Base-by-base conservation (phyloP, 176 grass and related monocot genomes). In the Eragrostis nindensis region DNA sequence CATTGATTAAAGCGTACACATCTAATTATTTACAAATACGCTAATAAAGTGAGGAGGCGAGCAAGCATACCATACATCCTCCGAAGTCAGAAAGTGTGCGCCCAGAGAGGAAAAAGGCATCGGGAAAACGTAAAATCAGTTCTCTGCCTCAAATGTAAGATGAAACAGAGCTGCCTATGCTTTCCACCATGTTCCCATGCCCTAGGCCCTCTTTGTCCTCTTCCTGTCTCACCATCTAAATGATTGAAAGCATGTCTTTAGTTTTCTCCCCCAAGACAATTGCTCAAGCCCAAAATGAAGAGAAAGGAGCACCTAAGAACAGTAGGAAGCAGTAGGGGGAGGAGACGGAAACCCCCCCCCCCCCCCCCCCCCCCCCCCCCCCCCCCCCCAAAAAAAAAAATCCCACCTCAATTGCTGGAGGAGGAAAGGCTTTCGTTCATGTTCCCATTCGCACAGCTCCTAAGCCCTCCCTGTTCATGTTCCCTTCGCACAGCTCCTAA, bases 321-420 rank as follows among this genome's bases (percentile, higher is more conserved):
- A 49, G 57, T 74, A 79, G 80, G 68, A 88, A 84, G 80, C 44
- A 72, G 76, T n/a, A n/a, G n/a, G n/a, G n/a, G 80, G 54, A 72
- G 76, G 24, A n/a, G n/a, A n/a, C 19, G 67, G n/a, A 74, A 78
- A 79, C 30, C 62, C 68, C 50, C 45, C 65, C 1, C n/a, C n/a
- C 30, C 62, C 68, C 50, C 45, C 65, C 1, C n/a, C n/a, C n/a
- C n/a, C n/a, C n/a, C n/a, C n/a, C n/a, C n/a, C n/a, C n/a, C n/a
- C n/a, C n/a, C n/a, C n/a, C n/a, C n/a, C n/a, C 1, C 1, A 36
- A 36, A 29, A 57, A 83, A 21, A 12, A 46, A 72, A 63, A 67
- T 68, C 16, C 24, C 42, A 49, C 52, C 40, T 79, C 73, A 27
- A 36, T 32, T n/a, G 0, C 13, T 80, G 53, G 27, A 42, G 17